These are phyloP conservation scores for Melocanna baccifera DNA, from an alignment of 176 grass and related monocot species.

Conservation along the genomic window DNA sequence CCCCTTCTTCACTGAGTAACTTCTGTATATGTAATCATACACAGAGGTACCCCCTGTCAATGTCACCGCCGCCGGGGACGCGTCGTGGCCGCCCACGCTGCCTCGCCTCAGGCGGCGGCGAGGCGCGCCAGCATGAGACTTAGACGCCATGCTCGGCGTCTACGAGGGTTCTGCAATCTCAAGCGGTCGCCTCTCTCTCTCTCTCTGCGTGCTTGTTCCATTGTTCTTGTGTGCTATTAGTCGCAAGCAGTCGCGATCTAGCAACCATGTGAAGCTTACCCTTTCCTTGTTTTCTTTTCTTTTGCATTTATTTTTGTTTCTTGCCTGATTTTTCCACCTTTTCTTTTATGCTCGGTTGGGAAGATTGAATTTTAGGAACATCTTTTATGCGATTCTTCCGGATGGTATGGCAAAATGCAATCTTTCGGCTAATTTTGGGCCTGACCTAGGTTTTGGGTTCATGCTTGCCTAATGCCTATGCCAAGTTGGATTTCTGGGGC, in stretches of 20 bases:
- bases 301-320: neutral
- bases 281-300: neutral
- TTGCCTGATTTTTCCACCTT: neutral
- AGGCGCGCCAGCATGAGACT: constrained; percentile 40
- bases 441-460: neutral
- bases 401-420: neutral
- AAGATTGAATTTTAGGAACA: no score
- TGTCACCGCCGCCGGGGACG: constrained; percentile 54
- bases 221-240: neutral
- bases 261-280: constrained; percentile 1
- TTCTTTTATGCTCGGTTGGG: no score
- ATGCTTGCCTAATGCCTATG: neutral
- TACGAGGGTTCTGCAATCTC: constrained; percentile 95
- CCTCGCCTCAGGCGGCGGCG: constrained; percentile 28
- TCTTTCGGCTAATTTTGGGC: neutral
- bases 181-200: constrained; percentile 56
- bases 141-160: constrained; percentile 81
- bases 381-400: neutral
- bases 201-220: neutral
- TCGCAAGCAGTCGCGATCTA: neutral
- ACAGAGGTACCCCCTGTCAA: no score
- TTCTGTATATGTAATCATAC: no score
- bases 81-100: constrained; percentile 82
- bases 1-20: no score
- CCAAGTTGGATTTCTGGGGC: neutral